These are phyloP conservation scores for Emiliania huxleyi DNA, from an alignment of 78 protist species.

Conservation along the genomic window DNA sequence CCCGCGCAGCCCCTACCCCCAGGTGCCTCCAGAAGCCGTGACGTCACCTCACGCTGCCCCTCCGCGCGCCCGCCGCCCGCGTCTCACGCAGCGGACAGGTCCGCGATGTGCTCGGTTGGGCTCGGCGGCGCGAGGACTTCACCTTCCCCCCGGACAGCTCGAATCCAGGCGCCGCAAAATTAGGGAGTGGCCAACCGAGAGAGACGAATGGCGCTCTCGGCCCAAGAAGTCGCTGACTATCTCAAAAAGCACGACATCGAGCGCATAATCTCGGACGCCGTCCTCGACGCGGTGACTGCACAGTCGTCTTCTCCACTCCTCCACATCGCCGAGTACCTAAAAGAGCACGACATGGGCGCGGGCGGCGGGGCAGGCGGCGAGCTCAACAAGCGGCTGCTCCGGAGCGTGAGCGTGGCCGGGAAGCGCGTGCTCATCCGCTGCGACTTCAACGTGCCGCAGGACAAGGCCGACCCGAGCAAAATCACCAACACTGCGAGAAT, in stretches of 20 bases:
- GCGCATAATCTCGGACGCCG: neutral
- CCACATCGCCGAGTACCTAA: neutral
- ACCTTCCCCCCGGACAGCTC: too few species aligned
- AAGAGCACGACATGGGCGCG: neutral
- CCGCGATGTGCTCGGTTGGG: too few species aligned
- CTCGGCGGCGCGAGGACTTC: too few species aligned
- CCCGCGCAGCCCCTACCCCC: too few species aligned
- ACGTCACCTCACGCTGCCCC: too few species aligned
- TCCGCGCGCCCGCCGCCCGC: too few species aligned
- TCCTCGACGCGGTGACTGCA: neutral
- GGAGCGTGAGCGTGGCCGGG: constrained; percentile 68
- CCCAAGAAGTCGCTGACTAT: neutral
- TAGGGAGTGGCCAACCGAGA: too few species aligned
- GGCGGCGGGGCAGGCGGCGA: neutral
- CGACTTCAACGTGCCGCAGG: constrained; percentile 66
- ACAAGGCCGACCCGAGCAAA: neutral
- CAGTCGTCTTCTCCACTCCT: neutral
- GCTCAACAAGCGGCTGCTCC: constrained; percentile 65
- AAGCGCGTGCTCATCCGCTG: constrained; percentile 89
- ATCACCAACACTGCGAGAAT: neutral
- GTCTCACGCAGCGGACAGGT: too few species aligned
- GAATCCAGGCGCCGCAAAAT: too few species aligned
- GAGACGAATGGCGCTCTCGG: too few species aligned
- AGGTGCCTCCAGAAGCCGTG: too few species aligned
- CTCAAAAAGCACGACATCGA: neutral